Conservation (phyloP, 1,284 basidiomycete genomes). For the Papiliotrema nemorosa region DNA sequence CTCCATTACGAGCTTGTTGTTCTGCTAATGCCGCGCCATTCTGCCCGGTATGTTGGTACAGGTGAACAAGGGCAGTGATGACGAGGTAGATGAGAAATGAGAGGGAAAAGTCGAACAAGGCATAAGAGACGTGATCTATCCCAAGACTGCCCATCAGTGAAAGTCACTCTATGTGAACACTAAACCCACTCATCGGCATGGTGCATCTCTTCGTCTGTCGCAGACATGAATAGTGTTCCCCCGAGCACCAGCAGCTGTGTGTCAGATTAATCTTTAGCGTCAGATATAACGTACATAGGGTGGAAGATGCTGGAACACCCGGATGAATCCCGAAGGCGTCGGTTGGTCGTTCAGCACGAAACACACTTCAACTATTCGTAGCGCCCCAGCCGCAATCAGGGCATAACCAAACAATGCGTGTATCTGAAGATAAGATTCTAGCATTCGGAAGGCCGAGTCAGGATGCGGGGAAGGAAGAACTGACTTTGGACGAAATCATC, state of each 20-base stretch:
- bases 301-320: slow-evolving; percentile 75
- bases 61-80: slow-evolving; percentile 59
- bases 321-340: slow-evolving; percentile 40
- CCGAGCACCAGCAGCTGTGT: slow-evolving; percentile 63
- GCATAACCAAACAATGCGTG: slow-evolving; percentile 80
- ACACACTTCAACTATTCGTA: slow-evolving; percentile 82
- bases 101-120: slow-evolving; percentile 70
- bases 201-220: slow-evolving; percentile 80
- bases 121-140: slow-evolving; percentile 86
- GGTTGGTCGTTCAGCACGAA: slow-evolving; percentile 57
- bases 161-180: not conserved
- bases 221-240: slow-evolving; percentile 77
- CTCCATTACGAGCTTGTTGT: not conserved
- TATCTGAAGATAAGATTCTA: slow-evolving; percentile 54
- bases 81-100: slow-evolving; percentile 74
- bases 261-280: not conserved
- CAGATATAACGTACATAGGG: slow-evolving; percentile 65
- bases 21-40: slow-evolving; percentile 49
- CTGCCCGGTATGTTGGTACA: slow-evolving; percentile 61
- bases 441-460: not conserved
- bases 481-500: slow-evolving; percentile 74
- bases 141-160: slow-evolving; percentile 50
- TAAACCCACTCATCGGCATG: slow-evolving; percentile 54
- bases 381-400: slow-evolving; percentile 76
- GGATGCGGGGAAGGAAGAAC: no score